Percentiles rank a stretch among this genome's conserved stretches.
phyloP scores from a whole-genome alignment of 2,329 filamentous ascomycete genomes.

The Alternaria infectoria region DNA sequence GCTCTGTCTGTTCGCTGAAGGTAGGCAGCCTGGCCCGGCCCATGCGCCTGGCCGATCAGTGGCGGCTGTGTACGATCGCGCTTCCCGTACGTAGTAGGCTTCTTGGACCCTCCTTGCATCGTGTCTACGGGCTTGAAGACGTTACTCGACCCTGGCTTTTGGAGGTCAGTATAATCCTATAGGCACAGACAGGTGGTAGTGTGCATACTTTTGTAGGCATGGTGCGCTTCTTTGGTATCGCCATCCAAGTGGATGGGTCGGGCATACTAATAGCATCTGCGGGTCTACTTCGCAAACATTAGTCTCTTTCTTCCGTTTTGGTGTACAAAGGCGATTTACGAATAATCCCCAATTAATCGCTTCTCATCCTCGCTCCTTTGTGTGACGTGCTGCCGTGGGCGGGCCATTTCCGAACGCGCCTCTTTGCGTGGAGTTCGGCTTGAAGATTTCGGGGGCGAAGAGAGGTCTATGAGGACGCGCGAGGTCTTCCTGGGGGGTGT shows the following conservation, averaged over 20 bases:
- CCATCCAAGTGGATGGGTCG: slow-evolving; percentile 14
- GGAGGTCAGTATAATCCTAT: slow-evolving; percentile 6
- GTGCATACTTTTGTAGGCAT: slow-evolving; percentile 11
- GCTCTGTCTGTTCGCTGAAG: neutral
- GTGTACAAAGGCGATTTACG: slow-evolving; percentile 9
- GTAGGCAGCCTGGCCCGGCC: slow-evolving; percentile 13
- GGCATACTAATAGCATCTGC: slow-evolving; percentile 26
- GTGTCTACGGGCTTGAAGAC: slow-evolving; percentile 22
- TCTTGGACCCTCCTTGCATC: slow-evolving; percentile 8
- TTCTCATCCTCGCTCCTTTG: slow-evolving; percentile 18
- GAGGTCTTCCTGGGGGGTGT: slow-evolving; percentile 2
- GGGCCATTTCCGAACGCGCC: neutral
- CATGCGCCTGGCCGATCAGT: slow-evolving; percentile 11
- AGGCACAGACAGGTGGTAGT: neutral
- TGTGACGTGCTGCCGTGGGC: neutral
- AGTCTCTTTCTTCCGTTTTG: slow-evolving; percentile 2
- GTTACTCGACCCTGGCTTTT: slow-evolving; percentile 20
- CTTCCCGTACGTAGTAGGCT: slow-evolving; percentile 21
- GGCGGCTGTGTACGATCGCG: neutral
- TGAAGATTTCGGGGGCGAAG: slow-evolving; percentile 10
- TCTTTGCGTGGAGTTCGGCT: neutral
- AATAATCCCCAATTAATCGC: slow-evolving; percentile 23
- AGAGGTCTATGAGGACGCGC: slow-evolving; percentile 13
- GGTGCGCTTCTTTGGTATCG: neutral
- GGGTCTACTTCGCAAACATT: slow-evolving; percentile 18